Base-by-base conservation (phyloP, 352 stramenopile species). In the Phytophthora aleatoria region DNA sequence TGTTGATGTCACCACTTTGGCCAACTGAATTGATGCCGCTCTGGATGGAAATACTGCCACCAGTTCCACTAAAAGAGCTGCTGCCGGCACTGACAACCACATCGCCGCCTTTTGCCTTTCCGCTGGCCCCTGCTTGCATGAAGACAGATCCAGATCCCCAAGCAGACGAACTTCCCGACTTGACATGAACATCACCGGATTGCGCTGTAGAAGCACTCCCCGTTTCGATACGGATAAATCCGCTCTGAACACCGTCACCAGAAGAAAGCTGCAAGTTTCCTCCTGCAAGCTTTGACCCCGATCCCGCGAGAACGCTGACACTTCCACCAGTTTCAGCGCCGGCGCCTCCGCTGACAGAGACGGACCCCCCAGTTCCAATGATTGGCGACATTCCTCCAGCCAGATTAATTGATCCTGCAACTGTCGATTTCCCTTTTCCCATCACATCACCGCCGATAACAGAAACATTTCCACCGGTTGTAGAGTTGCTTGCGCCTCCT, bases 1-100 rank as follows among this genome's bases (percentile, higher is more conserved):
- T 45, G 13, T 60, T 57, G 26, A 84, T 43, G 26, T 77, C 55
- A 30, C 70, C 77, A 39, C 65, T 77, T 10, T 56, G 31, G 15
- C 58, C 57, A 36, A 50, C 24, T 27, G 24, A 41, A 51, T 74
- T 74, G 13, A 26, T 30, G 5, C 61, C 53, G 11, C 53, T 60
- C 41, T 52, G 53, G 41, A 64, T 16, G 38, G 62, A 49, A 59
- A 61, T 11, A 49, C 52, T 24, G 31, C 33, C 35, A 42, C 52
- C 49, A 53, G 20, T 39, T 33, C 65, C 49, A 28, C 50, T 27
- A 77, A 42, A 36, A 33, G 67, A 41, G 74, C 39, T 38, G 43
- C 39, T 59, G 11, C 51, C 47, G 24, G 51, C 36, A 42, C 16
- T 59, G 31, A 61, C 50, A 16, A 50, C n/a, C 43, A 55, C 59